These are phyloP conservation scores for Paragyromitra xinjiangensis DNA, from an alignment of 495 filamentous ascomycete species.

Conservation along the genomic window DNA sequence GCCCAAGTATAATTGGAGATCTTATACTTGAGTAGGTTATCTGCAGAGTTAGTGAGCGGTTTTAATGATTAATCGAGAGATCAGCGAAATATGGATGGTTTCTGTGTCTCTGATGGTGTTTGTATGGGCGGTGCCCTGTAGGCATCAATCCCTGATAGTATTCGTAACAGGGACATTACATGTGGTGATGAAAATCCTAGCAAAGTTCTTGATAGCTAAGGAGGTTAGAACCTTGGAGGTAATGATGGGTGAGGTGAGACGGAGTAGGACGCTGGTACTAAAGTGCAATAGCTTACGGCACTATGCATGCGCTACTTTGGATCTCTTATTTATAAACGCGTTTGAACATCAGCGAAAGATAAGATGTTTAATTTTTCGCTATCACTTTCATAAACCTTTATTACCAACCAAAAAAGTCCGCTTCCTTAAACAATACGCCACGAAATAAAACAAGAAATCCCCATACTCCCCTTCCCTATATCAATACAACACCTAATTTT, in stretches of 20 bases:
- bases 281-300: background rate
- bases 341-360: background rate
- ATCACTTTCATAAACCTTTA: background rate
- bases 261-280: background rate
- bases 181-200: background rate
- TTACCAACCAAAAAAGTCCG: background rate
- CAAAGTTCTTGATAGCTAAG: background rate
- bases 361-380: background rate
- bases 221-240: background rate
- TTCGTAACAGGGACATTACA: background rate
- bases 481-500: background rate
- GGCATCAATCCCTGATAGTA: background rate
- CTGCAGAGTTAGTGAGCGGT: background rate
- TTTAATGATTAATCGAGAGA: slow-evolving; percentile 10
- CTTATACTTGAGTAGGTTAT: slow-evolving; percentile 5
- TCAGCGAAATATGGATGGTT: slow-evolving; percentile 3
- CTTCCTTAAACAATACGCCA: background rate
- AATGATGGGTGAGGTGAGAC: background rate
- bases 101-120: background rate
- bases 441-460: slow-evolving; percentile 1
- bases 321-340: background rate
- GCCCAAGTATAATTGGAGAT: background rate
- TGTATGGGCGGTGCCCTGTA: background rate
- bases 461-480: background rate
- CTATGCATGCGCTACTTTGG: background rate